A percentile compares a stretch with the other conserved stretches of the same genome.
These are phyloP conservation scores for Calonectria henricotiae DNA, from an alignment of 2,329 filamentous ascomycete genomes.

Conservation along the genomic window DNA sequence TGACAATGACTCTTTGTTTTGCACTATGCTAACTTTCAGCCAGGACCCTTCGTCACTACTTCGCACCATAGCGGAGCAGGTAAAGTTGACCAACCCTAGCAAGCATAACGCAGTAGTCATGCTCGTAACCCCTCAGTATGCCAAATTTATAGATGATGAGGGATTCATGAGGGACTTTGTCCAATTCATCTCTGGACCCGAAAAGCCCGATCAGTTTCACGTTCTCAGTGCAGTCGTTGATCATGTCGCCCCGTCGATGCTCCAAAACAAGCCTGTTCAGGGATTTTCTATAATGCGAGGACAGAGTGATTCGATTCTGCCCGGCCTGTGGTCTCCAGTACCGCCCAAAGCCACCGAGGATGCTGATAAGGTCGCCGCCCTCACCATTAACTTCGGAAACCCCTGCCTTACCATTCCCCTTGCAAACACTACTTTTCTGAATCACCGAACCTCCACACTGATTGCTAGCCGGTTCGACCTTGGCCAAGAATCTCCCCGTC, in stretches of 20 bases:
- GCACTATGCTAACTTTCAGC: constrained; percentile 35
- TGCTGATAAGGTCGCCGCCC: constrained; percentile 59
- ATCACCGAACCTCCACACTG: constrained; percentile 75
- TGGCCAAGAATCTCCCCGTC: constrained; percentile 39
- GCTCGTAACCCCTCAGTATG: constrained; percentile 66
- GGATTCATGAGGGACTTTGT: constrained; percentile 63
- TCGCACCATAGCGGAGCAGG: constrained; percentile 44
- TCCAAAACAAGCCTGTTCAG: constrained; percentile 54
- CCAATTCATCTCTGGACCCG: constrained; percentile 64
- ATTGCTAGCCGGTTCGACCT: constrained; percentile 58
- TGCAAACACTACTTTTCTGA: constrained; percentile 85
- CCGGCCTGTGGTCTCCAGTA: constrained; percentile 62
- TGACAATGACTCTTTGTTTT: too few relatives aligned
- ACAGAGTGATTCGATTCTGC: constrained; percentile 60
- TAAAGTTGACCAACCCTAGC: constrained; percentile 52
- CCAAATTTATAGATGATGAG: constrained; percentile 65
- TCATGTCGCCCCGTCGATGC: constrained; percentile 62
- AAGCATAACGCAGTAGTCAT: constrained; percentile 65
- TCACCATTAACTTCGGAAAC: constrained; percentile 61
- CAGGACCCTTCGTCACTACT: constrained; percentile 44
- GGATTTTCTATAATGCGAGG: constrained; percentile 72
- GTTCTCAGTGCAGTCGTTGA: constrained; percentile 73
- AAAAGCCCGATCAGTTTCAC: constrained; percentile 60
- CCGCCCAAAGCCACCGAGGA: constrained; percentile 52
- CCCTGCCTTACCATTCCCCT: constrained; percentile 73